Evolutionary conservation across 225 moss, liverwort and hornwort genomes (phyloP).

Genomic region (Pseudisothecium myosuroides): DNA sequence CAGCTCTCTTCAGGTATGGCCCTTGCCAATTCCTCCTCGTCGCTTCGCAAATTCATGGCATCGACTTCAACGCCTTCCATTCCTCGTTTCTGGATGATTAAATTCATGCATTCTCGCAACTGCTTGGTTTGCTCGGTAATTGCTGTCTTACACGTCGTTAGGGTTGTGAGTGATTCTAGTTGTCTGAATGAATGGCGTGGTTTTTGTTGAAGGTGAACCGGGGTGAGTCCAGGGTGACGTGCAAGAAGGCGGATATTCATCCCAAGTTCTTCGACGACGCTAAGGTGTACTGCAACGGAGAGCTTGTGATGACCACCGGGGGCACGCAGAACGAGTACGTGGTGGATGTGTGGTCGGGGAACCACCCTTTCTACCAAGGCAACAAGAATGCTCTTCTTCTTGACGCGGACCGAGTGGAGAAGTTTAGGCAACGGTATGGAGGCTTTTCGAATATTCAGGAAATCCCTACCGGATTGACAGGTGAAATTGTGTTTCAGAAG

Average conservation of each 20-base stretch:
- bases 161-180: neutral
- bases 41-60: neutral
- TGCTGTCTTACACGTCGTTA: neutral
- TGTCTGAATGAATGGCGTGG: neutral
- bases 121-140: neutral
- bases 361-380: conserved; percentile 92
- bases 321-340: conserved; percentile 83
- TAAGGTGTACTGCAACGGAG: conserved; percentile 80
- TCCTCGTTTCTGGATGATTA: neutral
- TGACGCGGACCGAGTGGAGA: conserved; percentile 88
- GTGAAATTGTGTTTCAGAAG: conserved; percentile 75
- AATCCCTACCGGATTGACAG: conserved; percentile 54
- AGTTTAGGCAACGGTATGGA: conserved; percentile 71
- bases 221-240: conserved; percentile 56
- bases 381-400: conserved; percentile 71
- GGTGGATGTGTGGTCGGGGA: conserved; percentile 92
- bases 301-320: conserved; percentile 79
- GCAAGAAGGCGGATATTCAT: conserved; percentile 73
- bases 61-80: neutral
- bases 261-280: conserved; percentile 59
- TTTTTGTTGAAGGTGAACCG: conserved; percentile 40
- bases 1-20: conserved; percentile 4
- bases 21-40: neutral
- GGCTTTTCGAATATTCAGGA: conserved; percentile 41
- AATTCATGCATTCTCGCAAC: neutral